Percentiles rank a stretch among this genome's conserved stretches.
Evolutionary conservation across 805 yeast genomes (phyloP).

Genomic region (Pichia nakasei): DNA sequence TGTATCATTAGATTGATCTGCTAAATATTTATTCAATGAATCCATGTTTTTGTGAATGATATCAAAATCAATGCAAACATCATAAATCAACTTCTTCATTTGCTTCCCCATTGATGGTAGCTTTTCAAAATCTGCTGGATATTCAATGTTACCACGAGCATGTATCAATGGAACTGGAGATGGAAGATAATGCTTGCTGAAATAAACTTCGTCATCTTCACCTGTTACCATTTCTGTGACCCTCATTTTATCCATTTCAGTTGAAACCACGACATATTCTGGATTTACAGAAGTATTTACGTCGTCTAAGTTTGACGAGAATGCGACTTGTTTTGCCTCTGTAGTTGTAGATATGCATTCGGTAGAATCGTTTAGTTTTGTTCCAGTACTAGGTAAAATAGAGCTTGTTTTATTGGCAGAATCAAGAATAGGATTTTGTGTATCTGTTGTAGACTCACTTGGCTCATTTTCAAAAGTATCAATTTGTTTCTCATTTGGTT

Average conservation of each 20-base stretch:
- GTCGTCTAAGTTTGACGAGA: too few relatives aligned
- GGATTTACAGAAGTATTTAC: neutral
- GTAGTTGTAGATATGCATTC: neutral
- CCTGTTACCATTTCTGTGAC: conserved; percentile 1
- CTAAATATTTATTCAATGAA: conserved; percentile 16
- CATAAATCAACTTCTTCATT: conserved; percentile 23
- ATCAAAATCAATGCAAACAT: conserved; percentile 23
- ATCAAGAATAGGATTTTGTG: neutral
- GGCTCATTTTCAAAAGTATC: too few relatives aligned
- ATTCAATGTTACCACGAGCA: conserved; percentile 15
- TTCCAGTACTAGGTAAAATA: neutral
- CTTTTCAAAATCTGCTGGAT: conserved; percentile 14
- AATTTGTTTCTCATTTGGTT: too few relatives aligned
- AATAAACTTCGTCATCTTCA: conserved; percentile 21
- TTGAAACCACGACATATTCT: conserved; percentile 1
- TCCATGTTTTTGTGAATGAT: conserved; percentile 18
- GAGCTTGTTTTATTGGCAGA: neutral
- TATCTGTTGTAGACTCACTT: neutral
- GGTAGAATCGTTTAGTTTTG: too few relatives aligned
- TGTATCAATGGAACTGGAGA: conserved; percentile 17
- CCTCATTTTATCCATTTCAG: conserved; percentile 2
- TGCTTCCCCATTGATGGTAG: conserved; percentile 15
- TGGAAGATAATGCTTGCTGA: conserved; percentile 18
- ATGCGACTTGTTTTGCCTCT: neutral
- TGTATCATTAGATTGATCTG: conserved; percentile 16